Base-by-base conservation (phyloP, 352 stramenopile genomes). In the Phytophthora crassamura region DNA sequence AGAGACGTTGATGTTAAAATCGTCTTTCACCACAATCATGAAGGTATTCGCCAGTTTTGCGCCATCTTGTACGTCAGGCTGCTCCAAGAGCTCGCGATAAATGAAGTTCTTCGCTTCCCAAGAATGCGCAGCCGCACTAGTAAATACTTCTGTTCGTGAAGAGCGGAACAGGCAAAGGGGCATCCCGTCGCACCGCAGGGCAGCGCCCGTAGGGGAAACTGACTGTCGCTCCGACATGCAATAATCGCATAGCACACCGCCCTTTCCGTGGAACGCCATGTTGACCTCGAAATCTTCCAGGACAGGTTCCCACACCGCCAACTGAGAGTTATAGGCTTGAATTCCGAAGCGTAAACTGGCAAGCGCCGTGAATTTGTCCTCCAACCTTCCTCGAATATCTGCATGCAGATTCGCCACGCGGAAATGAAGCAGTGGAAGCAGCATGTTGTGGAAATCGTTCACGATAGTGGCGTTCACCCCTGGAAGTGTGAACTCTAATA, bases 371-470 rank as follows among this genome's bases (percentile, higher is more conserved):
- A 89, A 77, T 48, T 82, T 84, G 25, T 85, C 72, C 41, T 88
- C 78, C 16, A 93, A 67, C 4, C 80, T 74, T 25, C 85, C 83
- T 32, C 84, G 75, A 20, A 95, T 69, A 48, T 91, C 81, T 0
- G 87, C 64, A 43, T 90, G 77, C n/a, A 95, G 61, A n/a, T 77
- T 79, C 10, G 74, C 69, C 12, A 93, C 63, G 9, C 84, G 84
- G n/a, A 91, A 79, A 52, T 95, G 87, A 64, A 95, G 59, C 36
- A 95, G 42, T 2, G 87, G 87, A 12, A 95, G 63, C 39, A 94
- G 59, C 87, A 95, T 95, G 49, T 95, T 94, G 66, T 95, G 84
- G 35, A 94, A 93, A 59, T 95, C 87, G 55, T 95, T 95, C 12
- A 95, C 78, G 25, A 95, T 72, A 7, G 87, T 95, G 8, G 86